Percentiles rank a stretch among this genome's conserved stretches.
Conservation (phyloP, 805 yeast species). For the Candida arabinofermentans region DNA sequence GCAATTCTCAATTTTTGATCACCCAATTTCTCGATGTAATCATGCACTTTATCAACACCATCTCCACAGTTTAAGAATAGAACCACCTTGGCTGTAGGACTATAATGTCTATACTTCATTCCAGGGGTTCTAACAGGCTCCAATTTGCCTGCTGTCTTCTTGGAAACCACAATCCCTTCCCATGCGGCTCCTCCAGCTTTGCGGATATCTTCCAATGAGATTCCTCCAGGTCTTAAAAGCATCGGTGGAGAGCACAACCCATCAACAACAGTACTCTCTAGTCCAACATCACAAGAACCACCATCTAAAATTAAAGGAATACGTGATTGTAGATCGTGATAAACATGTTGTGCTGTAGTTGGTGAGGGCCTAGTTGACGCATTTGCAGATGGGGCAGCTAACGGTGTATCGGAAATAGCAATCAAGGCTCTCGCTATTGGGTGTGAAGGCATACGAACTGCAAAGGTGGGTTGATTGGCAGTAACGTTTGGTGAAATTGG, state of each 20-base stretch:
- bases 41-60: slow-evolving; percentile 27
- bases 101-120: slow-evolving; percentile 94
- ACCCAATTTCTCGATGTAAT: slow-evolving; percentile 7
- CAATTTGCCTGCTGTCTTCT: slow-evolving; percentile 53
- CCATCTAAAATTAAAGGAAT: slow-evolving; percentile 90
- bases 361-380: slow-evolving; percentile 96
- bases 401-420: slow-evolving; percentile 76
- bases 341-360: slow-evolving; percentile 82
- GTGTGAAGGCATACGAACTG: slow-evolving; percentile 84
- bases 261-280: slow-evolving; percentile 92
- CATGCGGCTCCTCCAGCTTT: slow-evolving; percentile 64
- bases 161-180: slow-evolving; percentile 61
- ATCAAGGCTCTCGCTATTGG: slow-evolving; percentile 90
- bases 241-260: slow-evolving; percentile 84
- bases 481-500: slow-evolving; percentile 75
- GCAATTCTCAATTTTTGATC: slow-evolving; percentile 39
- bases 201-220: slow-evolving; percentile 71
- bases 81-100: slow-evolving; percentile 82
- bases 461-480: slow-evolving; percentile 84
- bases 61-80: slow-evolving; percentile 52
- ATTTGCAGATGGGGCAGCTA: slow-evolving; percentile 98
- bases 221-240: slow-evolving; percentile 91
- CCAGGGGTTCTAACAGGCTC: slow-evolving; percentile 93
- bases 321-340: slow-evolving; percentile 68
- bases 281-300: slow-evolving; percentile 83